phyloP scores from a whole-genome alignment of 2,329 filamentous ascomycete species.

The Colletotrichum sp. region DNA sequence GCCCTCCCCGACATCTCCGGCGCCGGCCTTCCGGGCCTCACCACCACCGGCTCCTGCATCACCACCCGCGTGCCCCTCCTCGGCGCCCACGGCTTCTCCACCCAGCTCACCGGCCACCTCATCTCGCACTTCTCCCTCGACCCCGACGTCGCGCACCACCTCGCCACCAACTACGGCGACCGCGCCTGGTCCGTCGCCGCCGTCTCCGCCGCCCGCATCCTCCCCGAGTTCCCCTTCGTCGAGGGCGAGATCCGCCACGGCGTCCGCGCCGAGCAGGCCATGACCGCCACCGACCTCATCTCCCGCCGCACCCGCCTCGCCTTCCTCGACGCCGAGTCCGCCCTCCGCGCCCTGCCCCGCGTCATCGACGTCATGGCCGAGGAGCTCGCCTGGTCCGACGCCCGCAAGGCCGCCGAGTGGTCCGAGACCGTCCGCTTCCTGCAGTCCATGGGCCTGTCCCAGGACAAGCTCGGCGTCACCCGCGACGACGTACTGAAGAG shows the following conservation, averaged over 20 bases:
- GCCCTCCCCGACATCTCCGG: slow-evolving; percentile 70
- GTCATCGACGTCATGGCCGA: slow-evolving; percentile 77
- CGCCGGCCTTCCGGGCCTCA: slow-evolving; percentile 49
- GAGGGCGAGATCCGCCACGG: slow-evolving; percentile 78
- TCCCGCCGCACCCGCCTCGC: slow-evolving; percentile 74
- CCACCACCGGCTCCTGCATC: slow-evolving; percentile 74
- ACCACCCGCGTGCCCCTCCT: slow-evolving; percentile 76
- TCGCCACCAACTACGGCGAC: slow-evolving; percentile 48
- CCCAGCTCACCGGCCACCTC: slow-evolving; percentile 36
- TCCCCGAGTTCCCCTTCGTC: slow-evolving; percentile 72
- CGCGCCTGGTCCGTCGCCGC: slow-evolving; percentile 75
- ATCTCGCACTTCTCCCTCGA: slow-evolving; percentile 37
- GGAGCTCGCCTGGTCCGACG: slow-evolving; percentile 68
- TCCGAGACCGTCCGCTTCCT: slow-evolving; percentile 57
- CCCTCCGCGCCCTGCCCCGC: slow-evolving; percentile 69
- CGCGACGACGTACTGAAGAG: slow-evolving; percentile 30
- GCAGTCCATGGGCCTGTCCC: slow-evolving; percentile 48
- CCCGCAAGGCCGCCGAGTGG: slow-evolving; percentile 60
- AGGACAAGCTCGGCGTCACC: slow-evolving; percentile 29
- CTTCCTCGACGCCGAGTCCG: slow-evolving; percentile 77
- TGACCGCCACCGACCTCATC: slow-evolving; percentile 74
- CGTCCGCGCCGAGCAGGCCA: slow-evolving; percentile 74
- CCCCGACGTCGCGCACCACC: slow-evolving; percentile 45
- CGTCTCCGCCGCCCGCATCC: slow-evolving; percentile 58
- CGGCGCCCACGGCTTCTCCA: slow-evolving; percentile 74